A percentile compares a stretch with the other conserved stretches of the same genome.
Evolutionary conservation across 2,329 filamentous ascomycete species (phyloP).

Genomic region (Fusarium setosum): DNA sequence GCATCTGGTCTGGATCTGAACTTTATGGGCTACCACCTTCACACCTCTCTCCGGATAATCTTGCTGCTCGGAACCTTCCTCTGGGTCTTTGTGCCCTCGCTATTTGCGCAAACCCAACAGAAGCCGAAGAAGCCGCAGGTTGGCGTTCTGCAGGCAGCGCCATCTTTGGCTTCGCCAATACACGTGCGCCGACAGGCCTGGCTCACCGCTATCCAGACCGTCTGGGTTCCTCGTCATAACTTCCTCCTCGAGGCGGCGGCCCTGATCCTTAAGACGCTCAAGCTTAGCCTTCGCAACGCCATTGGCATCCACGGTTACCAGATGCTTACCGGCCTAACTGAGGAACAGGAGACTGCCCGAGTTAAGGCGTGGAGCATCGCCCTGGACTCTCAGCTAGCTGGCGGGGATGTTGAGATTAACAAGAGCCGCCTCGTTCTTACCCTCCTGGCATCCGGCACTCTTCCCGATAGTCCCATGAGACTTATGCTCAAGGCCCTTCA

Average conservation of each 20-base stretch:
- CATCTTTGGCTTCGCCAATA: conserved; percentile 83
- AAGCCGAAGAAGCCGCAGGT: conserved; percentile 64
- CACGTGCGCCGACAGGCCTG: conserved; percentile 89
- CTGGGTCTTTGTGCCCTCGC: conserved; percentile 66
- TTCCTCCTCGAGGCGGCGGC: conserved; percentile 88
- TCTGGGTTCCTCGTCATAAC: conserved; percentile 89
- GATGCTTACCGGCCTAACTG: conserved; percentile 80
- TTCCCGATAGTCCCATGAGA: conserved; percentile 83
- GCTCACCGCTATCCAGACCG: conserved; percentile 92
- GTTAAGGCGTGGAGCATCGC: conserved; percentile 95
- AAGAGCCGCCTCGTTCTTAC: conserved; percentile 88
- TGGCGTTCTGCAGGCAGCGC: conserved; percentile 63
- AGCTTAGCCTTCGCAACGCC: conserved; percentile 82
- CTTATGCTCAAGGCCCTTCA: conserved; percentile 95
- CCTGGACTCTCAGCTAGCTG: conserved; percentile 90
- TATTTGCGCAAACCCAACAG: conserved; percentile 57
- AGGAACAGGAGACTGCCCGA: conserved; percentile 86
- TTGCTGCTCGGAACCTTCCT: conserved; percentile 65
- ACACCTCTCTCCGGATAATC: conserved; percentile 64
- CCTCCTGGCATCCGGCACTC: conserved; percentile 85
- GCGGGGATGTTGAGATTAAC: conserved; percentile 90
- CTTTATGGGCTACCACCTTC: conserved; percentile 65
- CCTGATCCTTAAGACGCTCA: conserved; percentile 81
- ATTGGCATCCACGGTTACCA: conserved; percentile 84
- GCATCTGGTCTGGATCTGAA: conserved; percentile 62